Percentiles rank a stretch among this genome's conserved stretches.
Evolutionary conservation across 352 stramenopile species (phyloP).

Genomic region (Phytophthora europaea): DNA sequence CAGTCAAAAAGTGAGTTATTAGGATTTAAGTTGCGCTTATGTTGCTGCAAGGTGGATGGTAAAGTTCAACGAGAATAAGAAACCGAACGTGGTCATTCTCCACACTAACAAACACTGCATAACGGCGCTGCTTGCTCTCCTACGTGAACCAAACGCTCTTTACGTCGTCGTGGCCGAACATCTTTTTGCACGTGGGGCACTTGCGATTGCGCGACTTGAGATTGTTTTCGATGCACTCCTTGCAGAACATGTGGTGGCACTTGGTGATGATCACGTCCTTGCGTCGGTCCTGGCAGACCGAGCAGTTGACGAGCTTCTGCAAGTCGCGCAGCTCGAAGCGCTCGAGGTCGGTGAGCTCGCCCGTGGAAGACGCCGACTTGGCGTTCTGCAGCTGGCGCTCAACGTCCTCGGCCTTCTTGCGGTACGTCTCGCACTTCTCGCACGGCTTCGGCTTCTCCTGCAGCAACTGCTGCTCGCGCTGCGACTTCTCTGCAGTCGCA

Average conservation of each 20-base stretch:
- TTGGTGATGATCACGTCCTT: conserved; percentile 92
- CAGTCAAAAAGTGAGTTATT: conserved; percentile 31
- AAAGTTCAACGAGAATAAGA: neutral
- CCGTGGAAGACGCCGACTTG: conserved; percentile 41
- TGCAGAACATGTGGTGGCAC: conserved; percentile 92
- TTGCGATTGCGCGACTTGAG: conserved; percentile 91
- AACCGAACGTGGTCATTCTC: conserved; percentile 10
- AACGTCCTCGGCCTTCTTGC: conserved; percentile 62
- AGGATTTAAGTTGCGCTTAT: neutral
- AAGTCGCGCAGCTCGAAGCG: conserved; percentile 85
- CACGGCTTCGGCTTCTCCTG: conserved; percentile 69
- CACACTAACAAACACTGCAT: conserved; percentile 8
- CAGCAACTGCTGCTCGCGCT: conserved; percentile 63
- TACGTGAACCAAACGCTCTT: conserved; percentile 90
- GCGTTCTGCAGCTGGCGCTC: conserved; percentile 55
- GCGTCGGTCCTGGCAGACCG: conserved; percentile 84
- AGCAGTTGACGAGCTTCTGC: conserved; percentile 88
- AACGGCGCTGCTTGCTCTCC: conserved; percentile 11
- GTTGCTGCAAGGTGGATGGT: conserved; percentile 12
- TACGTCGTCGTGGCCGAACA: conserved; percentile 91
- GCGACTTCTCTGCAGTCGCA: conserved; percentile 55
- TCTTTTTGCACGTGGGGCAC: conserved; percentile 92
- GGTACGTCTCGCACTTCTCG: conserved; percentile 61
- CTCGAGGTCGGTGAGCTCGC: conserved; percentile 75
- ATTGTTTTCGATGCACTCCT: conserved; percentile 90